A percentile compares a stretch with the other conserved stretches of the same genome.
Conservation (phyloP, 2,329 filamentous ascomycete genomes). For the Pseudomassariella vexata region DNA sequence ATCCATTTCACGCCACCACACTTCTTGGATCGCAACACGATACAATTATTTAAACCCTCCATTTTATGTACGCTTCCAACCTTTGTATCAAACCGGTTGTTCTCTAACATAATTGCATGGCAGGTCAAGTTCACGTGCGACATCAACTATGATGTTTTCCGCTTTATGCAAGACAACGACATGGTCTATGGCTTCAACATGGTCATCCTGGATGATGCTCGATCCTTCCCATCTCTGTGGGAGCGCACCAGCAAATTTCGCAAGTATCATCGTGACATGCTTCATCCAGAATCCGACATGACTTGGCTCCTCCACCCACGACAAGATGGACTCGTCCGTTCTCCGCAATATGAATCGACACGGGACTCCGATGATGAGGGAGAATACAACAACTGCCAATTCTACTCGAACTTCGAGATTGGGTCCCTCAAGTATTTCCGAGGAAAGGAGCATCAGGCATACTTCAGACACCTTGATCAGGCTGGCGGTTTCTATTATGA, state of each 20-base stretch:
- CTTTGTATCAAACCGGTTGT: no score
- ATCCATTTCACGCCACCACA: no score
- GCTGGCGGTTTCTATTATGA: conserved; percentile 42
- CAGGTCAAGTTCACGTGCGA: conserved; percentile 50
- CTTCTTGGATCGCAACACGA: no score
- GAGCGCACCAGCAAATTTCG: conserved; percentile 39
- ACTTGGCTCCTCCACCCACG: conserved; percentile 43
- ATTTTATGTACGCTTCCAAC: no score
- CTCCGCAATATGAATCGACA: conserved; percentile 1
- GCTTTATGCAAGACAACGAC: conserved; percentile 77
- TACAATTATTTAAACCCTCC: no score
- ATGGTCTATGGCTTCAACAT: conserved; percentile 68
- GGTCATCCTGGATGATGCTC: conserved; percentile 38
- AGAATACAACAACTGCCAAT: conserved; percentile 43
- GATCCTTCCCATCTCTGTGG: conserved; percentile 38
- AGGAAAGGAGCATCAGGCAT: conserved; percentile 36
- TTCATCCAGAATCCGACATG: conserved; percentile 42
- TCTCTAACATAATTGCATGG: conserved; percentile 12
- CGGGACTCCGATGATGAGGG: conserved; percentile 19
- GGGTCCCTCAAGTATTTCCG: conserved; percentile 46
- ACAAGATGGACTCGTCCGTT: conserved; percentile 7
- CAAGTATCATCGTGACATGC: conserved; percentile 33
- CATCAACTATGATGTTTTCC: conserved; percentile 80
- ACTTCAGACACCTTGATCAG: conserved; percentile 44
- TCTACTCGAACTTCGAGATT: conserved; percentile 50